Base-by-base conservation (phyloP, 768 basidiomycete species). In the Suillus fuscotomentosus region DNA sequence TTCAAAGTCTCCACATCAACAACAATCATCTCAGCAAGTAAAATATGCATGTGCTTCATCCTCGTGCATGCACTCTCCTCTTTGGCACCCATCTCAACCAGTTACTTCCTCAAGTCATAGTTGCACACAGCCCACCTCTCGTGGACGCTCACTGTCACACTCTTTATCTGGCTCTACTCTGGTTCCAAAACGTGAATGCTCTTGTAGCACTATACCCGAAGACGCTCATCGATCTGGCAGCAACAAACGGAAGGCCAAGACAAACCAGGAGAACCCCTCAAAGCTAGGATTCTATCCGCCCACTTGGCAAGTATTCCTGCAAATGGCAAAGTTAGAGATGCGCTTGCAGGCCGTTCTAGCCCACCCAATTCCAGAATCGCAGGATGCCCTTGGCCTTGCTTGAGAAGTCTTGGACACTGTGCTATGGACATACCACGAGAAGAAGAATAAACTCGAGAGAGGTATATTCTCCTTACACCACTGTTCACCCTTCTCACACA, bases 161-260 rank as follows among this genome's bases (percentile, higher is more conserved):
- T 45, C 43, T 45, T 3, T 3, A 45, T 43, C 43, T 20, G 43
- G 20, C 0, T 0, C 42, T 43, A 20, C 1, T 43, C 17, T 43
- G 0, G 1, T 17, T 43, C 0, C 0, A 43, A 43, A 0, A 8
- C 3, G 0, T 10, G 20, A 45, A 45, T 0, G 0, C 0, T 45
- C 43, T 20, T 0, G 3, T 0, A 45, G 8, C 3, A 0, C 8
- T 45, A 45, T 20, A 45, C 43, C 43, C 1, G 0, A 20, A 20
- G 43, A 45, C 3, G 3, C 43, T 45, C 20, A 0, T 20, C 43
- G 0, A 43, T 43, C 43, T 9, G 3, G 43, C 2, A 45, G 20
- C 0, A 1, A 17, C 42, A 43, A 43, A 1, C 3, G 2, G 2
- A 43, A 8, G 42, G 42, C 20, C 43, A 43, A 43, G 42, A 43